Base-by-base conservation (phyloP, 163 green algal species). In the Scenedesmus sp. region DNA sequence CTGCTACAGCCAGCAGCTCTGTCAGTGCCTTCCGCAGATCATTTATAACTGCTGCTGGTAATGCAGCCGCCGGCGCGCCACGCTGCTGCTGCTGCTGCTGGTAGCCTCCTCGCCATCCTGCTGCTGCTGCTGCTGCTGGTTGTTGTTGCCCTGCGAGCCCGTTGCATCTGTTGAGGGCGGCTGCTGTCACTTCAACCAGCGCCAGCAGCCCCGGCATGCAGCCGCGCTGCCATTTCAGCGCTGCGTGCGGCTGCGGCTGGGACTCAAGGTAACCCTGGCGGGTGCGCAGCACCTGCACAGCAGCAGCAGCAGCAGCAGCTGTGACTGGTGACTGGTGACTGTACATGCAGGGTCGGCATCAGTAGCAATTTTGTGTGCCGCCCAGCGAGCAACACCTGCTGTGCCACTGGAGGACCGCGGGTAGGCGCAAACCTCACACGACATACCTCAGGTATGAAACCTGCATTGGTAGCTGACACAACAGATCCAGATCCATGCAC, bases 141-240 rank as follows among this genome's bases (percentile, higher is more conserved):
- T 16, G 18, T 55, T 0, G 76, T 10, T 16, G 18, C n/a, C 26
- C 56, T 87, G 73, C 74, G 9, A 91, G 57, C 8, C 73, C 20
- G 74, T 79, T 62, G 34, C 55, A 76, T 13, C 20, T 79, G 15
- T 16, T 59, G 73, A 86, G 74, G 20, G 34, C 59, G 16, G 87
- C 54, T 8, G 56, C 73, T 60, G 52, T 76, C 2, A 79, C 54
- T n/a, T 86, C 59, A 23, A 23, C 54, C 34, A 88, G 62, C 3
- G 16, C 34, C 8, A 92, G 60, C 26, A 92, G 13, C 16, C 59
- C 34, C 18, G 77, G 88, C 88, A 92, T 92, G 88, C 81, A 74
- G 79, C 56, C n/a, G 2, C 88, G 81, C 88, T 92, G 88, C 88
- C 88, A 92, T 6, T 1, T 13, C n/a, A 89, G 82, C n/a, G 85